Base-by-base conservation (phyloP, 192 early-diverging fungal species). In the Mortierella claussenii region DNA sequence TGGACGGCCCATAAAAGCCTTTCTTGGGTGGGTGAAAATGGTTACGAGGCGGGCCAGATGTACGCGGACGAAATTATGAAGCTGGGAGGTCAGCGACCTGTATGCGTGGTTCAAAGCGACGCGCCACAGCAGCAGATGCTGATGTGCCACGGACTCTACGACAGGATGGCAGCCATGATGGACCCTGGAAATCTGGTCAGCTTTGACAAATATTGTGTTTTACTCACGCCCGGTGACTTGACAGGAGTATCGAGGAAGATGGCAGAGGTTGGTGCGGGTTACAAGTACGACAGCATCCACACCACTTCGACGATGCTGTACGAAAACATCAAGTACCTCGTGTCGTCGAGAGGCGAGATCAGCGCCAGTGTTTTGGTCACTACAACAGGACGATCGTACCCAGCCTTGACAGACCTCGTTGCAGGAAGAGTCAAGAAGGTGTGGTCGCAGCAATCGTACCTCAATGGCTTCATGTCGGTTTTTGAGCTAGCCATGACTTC, bases 381-480 rank as follows among this genome's bases (percentile, higher is more conserved):
- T 1, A 67, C 73, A 15, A 62, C 73, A 33, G 73, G 73, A 23
- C 40, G 52, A n/a, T 76, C 73, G 2, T 42, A 43, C 0, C 24
- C 64, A 1, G 44, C 65, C 1, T 13, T 76, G 24, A 45, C 37
- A 31, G 73, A 76, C 33, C 52, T 55, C 28, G 32, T 67, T 1
- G 18, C 48, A 3, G 59, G 59, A 17, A 67, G 62, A 27, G 45
- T 76, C 20, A 18, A 42, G 28, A 67, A 56, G 44, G 46, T 76
- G 10, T 76, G 73, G 73, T 67, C 73, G 0, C 64, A 76, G 36
- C 73, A 76, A 28, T 76, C 73, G 34, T 76, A 76, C 40, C 34
- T 76, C 12, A 76, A 48, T 13, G 73, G 73, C 28, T 76, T 67
- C 37, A 61, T 76, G 58, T 45, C 73, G 0, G 73, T 76, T 23